Percentiles rank a stretch among this genome's conserved stretches.
Conservation (phyloP, 2,329 filamentous ascomycete genomes). For the Cladosporium sp. region DNA sequence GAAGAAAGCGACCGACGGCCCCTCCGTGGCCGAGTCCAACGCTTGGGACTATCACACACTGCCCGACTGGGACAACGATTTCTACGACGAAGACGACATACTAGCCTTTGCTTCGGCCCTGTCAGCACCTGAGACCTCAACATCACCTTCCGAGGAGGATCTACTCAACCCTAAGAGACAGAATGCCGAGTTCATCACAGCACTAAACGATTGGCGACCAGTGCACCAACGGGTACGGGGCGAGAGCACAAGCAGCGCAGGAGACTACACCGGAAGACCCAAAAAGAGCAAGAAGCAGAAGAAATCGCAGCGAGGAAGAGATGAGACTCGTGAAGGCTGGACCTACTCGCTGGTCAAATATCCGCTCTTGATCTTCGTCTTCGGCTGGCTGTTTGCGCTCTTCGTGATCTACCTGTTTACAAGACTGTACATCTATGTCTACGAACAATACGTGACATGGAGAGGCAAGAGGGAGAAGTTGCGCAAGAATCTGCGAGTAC, state of each 20-base stretch:
- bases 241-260: slow-evolving; percentile 35
- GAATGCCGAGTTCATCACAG: slow-evolving; percentile 65
- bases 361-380: slow-evolving; percentile 77
- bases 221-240: slow-evolving; percentile 65
- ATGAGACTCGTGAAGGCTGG: slow-evolving; percentile 92
- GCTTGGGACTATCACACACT: slow-evolving; percentile 66
- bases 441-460: slow-evolving; percentile 91
- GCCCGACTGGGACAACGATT: slow-evolving; percentile 77
- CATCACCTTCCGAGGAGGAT: slow-evolving; percentile 60
- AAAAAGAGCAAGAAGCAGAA: slow-evolving; percentile 36
- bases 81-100: slow-evolving; percentile 68
- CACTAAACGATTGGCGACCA: slow-evolving; percentile 93
- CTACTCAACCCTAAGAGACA: slow-evolving; percentile 40
- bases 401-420: slow-evolving; percentile 73
- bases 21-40: slow-evolving; percentile 36
- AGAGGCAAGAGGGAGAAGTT: slow-evolving; percentile 70
- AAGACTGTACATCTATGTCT: slow-evolving; percentile 82
- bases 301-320: slow-evolving; percentile 53
- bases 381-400: slow-evolving; percentile 74
- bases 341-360: slow-evolving; percentile 87
- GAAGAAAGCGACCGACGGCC: slow-evolving; percentile 46
- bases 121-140: slow-evolving; percentile 67
- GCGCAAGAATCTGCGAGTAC: slow-evolving; percentile 65
- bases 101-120: slow-evolving; percentile 76
- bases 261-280: slow-evolving; percentile 19